Percentiles rank a stretch among this genome's conserved stretches.
phyloP scores from a whole-genome alignment of 148 eudicot genomes.

The Selenicereus undatus region DNA sequence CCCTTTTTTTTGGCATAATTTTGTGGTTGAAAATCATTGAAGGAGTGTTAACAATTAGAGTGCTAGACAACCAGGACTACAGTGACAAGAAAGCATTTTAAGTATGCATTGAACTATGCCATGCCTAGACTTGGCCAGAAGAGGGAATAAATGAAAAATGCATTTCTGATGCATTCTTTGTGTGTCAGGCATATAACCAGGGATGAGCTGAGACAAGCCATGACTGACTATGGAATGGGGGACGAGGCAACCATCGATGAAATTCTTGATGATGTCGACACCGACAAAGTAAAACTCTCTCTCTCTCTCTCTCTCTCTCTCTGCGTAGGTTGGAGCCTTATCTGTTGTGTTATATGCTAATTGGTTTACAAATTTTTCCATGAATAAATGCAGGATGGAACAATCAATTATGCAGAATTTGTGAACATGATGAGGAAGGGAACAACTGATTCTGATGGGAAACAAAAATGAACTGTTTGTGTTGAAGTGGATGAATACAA shows the following conservation, averaged over 20 bases:
- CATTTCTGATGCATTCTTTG: not conserved
- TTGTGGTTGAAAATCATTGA: no score
- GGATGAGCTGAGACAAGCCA: conserved; percentile 76
- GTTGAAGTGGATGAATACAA: conserved; percentile 3
- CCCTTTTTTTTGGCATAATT: no score
- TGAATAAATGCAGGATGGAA: conserved; percentile 55
- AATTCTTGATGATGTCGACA: conserved; percentile 80
- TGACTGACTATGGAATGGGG: conserved; percentile 77
- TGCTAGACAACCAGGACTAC: no score
- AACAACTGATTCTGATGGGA: conserved; percentile 35
- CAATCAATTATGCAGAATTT: conserved; percentile 69
- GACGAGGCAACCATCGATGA: conserved; percentile 89
- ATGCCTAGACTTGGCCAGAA: not conserved
- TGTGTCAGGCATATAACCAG: conserved; percentile 66
- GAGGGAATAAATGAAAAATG: not conserved
- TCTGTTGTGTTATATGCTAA: not conserved
- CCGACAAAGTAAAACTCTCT: conserved; percentile 46
- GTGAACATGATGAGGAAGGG: conserved; percentile 84
- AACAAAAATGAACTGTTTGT: conserved; percentile 20
- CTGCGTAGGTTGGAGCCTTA: not conserved
- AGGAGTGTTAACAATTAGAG: no score
- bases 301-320: not conserved
- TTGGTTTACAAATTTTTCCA: not conserved
- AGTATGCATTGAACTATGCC: no score
- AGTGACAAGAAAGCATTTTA: not conserved